Conservation (phyloP, 108 stramenopile species). For the Nitzschia sp. region DNA sequence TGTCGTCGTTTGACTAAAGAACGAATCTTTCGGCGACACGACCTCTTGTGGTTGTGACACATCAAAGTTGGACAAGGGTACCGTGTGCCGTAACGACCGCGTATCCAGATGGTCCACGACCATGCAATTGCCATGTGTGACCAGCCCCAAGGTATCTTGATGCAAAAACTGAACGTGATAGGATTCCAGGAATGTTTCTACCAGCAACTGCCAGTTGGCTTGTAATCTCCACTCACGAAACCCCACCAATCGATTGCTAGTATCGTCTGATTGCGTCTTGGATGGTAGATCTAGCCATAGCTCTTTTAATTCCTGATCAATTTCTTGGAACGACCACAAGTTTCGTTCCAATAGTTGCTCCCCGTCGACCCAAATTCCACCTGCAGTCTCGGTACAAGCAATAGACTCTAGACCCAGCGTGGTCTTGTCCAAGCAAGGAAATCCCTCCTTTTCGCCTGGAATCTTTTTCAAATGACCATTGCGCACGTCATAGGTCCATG, state of each 20-base stretch:
- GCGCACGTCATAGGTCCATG: slow-evolving; percentile 13
- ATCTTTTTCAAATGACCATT: background rate
- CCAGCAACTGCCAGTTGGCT: slow-evolving; percentile 26
- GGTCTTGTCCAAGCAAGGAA: slow-evolving; percentile 11
- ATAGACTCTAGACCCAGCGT: background rate
- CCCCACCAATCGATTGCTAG: background rate
- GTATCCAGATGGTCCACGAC: background rate
- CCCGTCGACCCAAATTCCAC: background rate
- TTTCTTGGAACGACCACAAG: background rate
- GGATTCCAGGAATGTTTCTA: slow-evolving; percentile 16
- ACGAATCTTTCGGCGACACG: background rate
- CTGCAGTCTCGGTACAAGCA: slow-evolving; percentile 7
- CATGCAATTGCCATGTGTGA: slow-evolving; percentile 12
- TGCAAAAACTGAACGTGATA: slow-evolving; percentile 18
- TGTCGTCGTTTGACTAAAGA: slow-evolving; percentile 16
- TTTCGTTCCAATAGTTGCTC: background rate
- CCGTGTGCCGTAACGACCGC: background rate
- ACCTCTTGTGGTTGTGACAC: background rate
- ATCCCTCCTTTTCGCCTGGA: slow-evolving; percentile 14
- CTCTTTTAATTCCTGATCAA: background rate
- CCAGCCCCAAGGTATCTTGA: slow-evolving; percentile 14
- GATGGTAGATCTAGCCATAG: background rate
- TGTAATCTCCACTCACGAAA: slow-evolving; percentile 17
- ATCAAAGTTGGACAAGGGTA: background rate
- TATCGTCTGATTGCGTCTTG: background rate